These are phyloP conservation scores for Triticum timopheevii DNA, from an alignment of 176 grass and related monocot species.

Conservation along the genomic window DNA sequence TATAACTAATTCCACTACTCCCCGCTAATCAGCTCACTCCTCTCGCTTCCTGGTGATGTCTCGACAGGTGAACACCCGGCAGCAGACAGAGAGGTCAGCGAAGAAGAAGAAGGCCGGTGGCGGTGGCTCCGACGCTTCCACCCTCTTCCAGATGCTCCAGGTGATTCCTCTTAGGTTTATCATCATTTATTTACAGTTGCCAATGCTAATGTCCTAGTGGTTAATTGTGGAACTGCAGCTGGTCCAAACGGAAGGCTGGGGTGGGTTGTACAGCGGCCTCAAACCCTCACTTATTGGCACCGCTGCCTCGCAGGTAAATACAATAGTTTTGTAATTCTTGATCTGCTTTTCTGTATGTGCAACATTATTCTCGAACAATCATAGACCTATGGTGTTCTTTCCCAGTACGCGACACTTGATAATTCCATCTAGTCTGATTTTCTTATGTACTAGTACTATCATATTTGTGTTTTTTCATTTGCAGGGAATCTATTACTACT, in stretches of 20 bases:
- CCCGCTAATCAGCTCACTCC: neutral
- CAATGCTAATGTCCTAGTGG: neutral
- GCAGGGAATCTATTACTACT: slow-evolving; percentile 99
- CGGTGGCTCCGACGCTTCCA: slow-evolving; percentile 13
- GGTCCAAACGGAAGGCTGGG: slow-evolving; percentile 80
- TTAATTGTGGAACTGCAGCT: slow-evolving; percentile 48
- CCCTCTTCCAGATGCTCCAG: slow-evolving; percentile 81
- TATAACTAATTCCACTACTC: neutral
- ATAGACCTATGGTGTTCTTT: neutral
- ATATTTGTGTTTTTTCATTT: neutral
- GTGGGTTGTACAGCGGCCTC: slow-evolving; percentile 89
- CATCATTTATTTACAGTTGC: neutral
- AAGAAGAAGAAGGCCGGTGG: slow-evolving; percentile 50
- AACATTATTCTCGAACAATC: neutral
- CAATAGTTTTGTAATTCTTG: neutral
- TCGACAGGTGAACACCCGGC: slow-evolving; percentile 86
- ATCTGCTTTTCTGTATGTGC: neutral
- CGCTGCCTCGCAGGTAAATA: slow-evolving; percentile 77
- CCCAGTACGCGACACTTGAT: neutral
- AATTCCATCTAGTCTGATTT: neutral
- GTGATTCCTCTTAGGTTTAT: slow-evolving; percentile 37
- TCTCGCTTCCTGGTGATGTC: neutral
- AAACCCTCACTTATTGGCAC: slow-evolving; percentile 93
- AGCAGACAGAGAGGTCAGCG: slow-evolving; percentile 89
- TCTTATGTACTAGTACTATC: neutral